Base-by-base conservation (phyloP, 371 early-diverging fungal species). In the Mycotypha africana region DNA sequence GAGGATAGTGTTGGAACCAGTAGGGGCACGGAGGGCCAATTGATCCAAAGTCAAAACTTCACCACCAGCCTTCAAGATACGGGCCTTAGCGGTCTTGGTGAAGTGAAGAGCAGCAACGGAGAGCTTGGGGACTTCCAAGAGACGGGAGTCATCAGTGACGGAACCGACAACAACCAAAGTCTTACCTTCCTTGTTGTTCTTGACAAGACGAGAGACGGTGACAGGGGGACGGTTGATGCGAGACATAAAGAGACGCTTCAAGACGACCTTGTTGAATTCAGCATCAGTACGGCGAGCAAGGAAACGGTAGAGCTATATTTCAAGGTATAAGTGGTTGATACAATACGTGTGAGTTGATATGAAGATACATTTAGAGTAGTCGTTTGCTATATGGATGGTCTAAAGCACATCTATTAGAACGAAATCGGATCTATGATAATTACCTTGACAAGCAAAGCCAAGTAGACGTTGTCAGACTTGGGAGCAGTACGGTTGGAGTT, bases 161-260 rank as follows among this genome's bases (percentile, higher is more conserved):
- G 93, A 90, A 53, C 96, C 97, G 51, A 98, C 92, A 57, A 93
- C 74, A 49, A 96, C 86, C 47, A 89, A 86, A 55, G 86, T 93
- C 78, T 93, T 92, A 69, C 84, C 82, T 24, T 70, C 76, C 56
- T 75, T 58, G 62, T 82, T 53, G 81, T 81, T 77, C 60, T 85
- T 72, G 49, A 78, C 81, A 48, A 98, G 58, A 48, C 92, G 89
- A 50, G 97, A 95, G 46, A 96, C 62, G 32, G 95, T 89, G 58
- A 98, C 75, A 36, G 97, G 92, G 45, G 97, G 96, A 52, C 93
- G 88, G 89, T 96, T 91, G 78, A 92, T 75, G 53, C 93, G 89
- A 63, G 95, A 93, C 97, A 95, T 93, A 72, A 91, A 94, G 58
- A 98, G 89, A 58, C 98, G 89, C 89, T 92, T 94, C 75, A 96